Conservation (phyloP, 257 asterid genomes). For the Leonotis leonurus region DNA sequence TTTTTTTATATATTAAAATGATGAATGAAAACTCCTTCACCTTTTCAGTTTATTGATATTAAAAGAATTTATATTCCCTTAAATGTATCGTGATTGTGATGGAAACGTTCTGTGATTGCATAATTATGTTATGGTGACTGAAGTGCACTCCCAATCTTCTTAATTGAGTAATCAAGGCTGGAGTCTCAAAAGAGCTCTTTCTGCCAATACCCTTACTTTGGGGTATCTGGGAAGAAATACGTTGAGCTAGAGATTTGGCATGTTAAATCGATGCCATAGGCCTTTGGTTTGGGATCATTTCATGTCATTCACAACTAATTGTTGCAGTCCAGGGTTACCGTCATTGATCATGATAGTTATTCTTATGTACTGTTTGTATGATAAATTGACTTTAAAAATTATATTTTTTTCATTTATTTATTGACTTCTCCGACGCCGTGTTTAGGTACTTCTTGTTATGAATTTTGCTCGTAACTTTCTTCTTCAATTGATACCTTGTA, state of each 20-base stretch:
- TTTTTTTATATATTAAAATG: neutral
- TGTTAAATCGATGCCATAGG: slow-evolving; percentile 63
- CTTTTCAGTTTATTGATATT: neutral
- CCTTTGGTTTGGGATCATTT: slow-evolving; percentile 85
- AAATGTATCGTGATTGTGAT: neutral
- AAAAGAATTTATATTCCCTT: neutral
- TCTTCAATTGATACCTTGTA: too few species aligned
- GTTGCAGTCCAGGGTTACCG: neutral
- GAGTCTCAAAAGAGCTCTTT: slow-evolving; percentile 73
- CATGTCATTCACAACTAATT: slow-evolving; percentile 26
- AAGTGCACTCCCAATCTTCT: slow-evolving; percentile 39
- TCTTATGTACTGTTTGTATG: neutral
- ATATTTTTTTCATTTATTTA: too few species aligned
- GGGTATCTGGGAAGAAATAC: slow-evolving; percentile 54
- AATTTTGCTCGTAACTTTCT: too few species aligned
- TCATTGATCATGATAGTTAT: too few species aligned
- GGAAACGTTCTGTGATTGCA: slow-evolving; percentile 14
- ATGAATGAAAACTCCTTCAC: too few species aligned
- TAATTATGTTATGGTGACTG: slow-evolving; percentile 26
- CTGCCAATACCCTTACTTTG: slow-evolving; percentile 15
- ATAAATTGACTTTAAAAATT: too few species aligned
- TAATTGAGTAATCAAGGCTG: slow-evolving; percentile 65
- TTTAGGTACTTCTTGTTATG: too few species aligned
- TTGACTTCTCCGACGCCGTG: too few species aligned
- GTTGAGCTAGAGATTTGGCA: slow-evolving; percentile 84